Base-by-base conservation (phyloP, 2,329 filamentous ascomycete species). In the Aaosphaeria arxii region DNA sequence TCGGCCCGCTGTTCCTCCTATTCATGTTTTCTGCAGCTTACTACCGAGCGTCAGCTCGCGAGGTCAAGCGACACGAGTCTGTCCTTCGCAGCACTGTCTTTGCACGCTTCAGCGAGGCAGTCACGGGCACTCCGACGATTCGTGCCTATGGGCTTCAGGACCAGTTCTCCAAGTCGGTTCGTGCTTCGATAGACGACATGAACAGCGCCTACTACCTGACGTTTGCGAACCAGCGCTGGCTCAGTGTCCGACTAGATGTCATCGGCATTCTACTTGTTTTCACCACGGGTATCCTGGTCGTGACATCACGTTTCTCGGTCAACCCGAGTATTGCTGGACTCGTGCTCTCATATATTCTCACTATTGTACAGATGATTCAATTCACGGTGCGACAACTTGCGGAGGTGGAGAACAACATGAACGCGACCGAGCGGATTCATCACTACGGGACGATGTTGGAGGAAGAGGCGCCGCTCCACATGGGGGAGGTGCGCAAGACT, bases 371-470 rank as follows among this genome's bases (percentile, higher is more conserved):
- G 69, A 91, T 96, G 87, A 86, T 97, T 55, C 92, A 96, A 66
- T 96, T 96, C 70, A 92, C 90, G 1, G 89, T 97, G 13, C 84
- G 94, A 13, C 92, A 97, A 71, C 79, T 96, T 6, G 92, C 92
- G 29, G 92, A 96, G 70, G 90, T 97, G 6, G 92, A 97, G 71
- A 97, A 96, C 72, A 90, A 91, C 64, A 97, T 97, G 92, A 97
- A 96, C 68, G 86, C 91, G 0, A 94, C 95, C 0, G 92, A 97
- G 72, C 86, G 94, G 43, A 78, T 97, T 32, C 85, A 91, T 66
- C 90, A 95, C 74, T 97, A 97, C 67, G 91, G 89, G 46, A 89
- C 83, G 1, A 73, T 89, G 57, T 81, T 99, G 4, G 91, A 95
- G 54, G 87, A 96, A 65, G 94, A 97, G 70, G 89, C 92, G 0